Evolutionary conservation across 495 filamentous ascomycete genomes (phyloP), one percentile per base, ranked within the genome.

Genomic region (Apiosordaria backusii): DNA sequence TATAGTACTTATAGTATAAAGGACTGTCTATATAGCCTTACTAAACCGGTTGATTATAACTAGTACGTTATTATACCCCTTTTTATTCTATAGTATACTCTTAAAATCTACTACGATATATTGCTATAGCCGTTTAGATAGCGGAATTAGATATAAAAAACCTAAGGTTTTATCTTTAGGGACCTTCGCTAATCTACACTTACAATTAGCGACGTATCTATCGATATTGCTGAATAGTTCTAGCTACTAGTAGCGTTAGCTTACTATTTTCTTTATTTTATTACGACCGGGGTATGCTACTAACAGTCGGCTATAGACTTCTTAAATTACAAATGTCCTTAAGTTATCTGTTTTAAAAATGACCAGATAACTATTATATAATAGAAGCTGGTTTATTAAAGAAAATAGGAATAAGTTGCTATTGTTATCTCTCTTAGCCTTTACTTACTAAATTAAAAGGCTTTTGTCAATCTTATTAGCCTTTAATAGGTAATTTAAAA

Each of bases 101-200:
- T 67, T 67, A 22, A 67, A 67, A 22, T 67, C 29, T 4, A 67
- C 27, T 4, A 63, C 60, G 0, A 63, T 18, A 10, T 15, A 21
- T 5, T 27, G 4, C 60, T 53, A 67, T 18, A 5, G 5, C 18
- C 52, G 24, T 26, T 23, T 16, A 2, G 52, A 22, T 2, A 29
- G 15, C 1, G 50, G 21, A 19, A 67, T 55, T 19, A 52, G 65
- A 9, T 67, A 10, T 53, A 67, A 22, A 0, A 63, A n/a, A 5
- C 60, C 60, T 1, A 27, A 60, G 0, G 54, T 67, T 53, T 67
- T 63, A 13, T 60, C 60, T 26, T 52, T 16, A 19, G 60, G 60
- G 16, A 6, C 1, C 16, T 67, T 67, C 7, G 52, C 25, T 7
- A 25, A 22, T 4, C 25, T 1, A 19, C 50, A 63, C 10, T 24